phyloP scores from a whole-genome alignment of 345 rosid species.

The Sapria himalayana region DNA sequence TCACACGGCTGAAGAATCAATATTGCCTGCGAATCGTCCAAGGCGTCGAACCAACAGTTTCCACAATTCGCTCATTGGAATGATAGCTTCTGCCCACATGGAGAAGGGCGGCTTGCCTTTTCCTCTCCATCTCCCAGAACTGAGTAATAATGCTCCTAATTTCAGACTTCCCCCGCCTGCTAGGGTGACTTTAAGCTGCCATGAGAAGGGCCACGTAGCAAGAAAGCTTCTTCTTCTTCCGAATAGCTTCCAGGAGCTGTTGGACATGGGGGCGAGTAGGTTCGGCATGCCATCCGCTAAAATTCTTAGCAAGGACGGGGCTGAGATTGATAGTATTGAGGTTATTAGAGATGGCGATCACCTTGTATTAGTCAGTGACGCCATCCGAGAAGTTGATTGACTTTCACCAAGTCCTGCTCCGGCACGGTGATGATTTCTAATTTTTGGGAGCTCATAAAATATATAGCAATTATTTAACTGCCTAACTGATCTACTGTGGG shows the following conservation, averaged over 20 bases:
- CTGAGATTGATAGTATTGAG: constrained; percentile 49
- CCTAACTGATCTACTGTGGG: too few relatives aligned
- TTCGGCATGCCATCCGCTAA: constrained; percentile 27
- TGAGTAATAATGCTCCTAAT: too few relatives aligned
- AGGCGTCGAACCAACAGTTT: constrained; percentile 41
- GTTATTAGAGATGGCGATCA: constrained; percentile 73
- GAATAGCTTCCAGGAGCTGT: constrained; percentile 29
- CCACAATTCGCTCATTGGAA: constrained; percentile 56
- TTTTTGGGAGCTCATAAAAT: too few relatives aligned
- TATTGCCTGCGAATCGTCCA: constrained; percentile 21
- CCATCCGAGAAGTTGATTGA: not conserved
- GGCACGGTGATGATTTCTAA: too few relatives aligned
- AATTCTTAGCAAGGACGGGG: constrained; percentile 30
- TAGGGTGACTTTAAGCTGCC: constrained; percentile 52
- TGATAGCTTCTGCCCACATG: constrained; percentile 36
- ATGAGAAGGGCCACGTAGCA: constrained; percentile 22
- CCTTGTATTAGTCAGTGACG: constrained; percentile 28
- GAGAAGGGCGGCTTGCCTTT: constrained; percentile 17
- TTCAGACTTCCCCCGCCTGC: too few relatives aligned
- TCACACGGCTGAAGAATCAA: constrained; percentile 9
- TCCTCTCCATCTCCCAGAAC: constrained; percentile 13
- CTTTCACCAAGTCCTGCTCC: too few relatives aligned
- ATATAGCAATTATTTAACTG: too few relatives aligned
- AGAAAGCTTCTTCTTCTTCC: constrained; percentile 57
- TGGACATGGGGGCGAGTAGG: constrained; percentile 37